Evolutionary conservation across 768 basidiomycete species (phyloP), one percentile per base, ranked within the genome.

Genomic region (Arthromyces matolae): DNA sequence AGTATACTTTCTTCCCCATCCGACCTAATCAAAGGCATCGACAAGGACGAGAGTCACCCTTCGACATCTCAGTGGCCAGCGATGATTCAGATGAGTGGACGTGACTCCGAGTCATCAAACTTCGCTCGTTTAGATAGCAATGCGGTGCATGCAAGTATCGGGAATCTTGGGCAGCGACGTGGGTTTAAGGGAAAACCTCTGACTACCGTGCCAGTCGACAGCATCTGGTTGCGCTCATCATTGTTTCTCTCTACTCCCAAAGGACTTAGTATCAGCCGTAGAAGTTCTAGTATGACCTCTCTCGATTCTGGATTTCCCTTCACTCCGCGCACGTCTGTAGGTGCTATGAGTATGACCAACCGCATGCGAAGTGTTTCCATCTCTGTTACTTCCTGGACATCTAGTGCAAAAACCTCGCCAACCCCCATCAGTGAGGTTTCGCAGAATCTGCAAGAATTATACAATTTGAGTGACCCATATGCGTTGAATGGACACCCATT

Each of bases 121-220:
- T n/a, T n/a, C n/a, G n/a, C n/a, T n/a, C n/a, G n/a, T 5, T 2
- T 23, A 24, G n/a, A 28, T 13, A 36, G 37, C 19, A 18, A 16
- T 32, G 49, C 33, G 24, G 42, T 45, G 20, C 28, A 52, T 25
- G 25, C 42, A 3, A 48, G 53, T 28, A 59, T 60, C 9, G 62
- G 58, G 4, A 57, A 55, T 19, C 60, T 67, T 9, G 65, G 61
- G 6, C 57, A 57, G 53, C 59, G 65, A 10, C 56, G 66, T 37
- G 66, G 66, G 12, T 64, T 67, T 51, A 65, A 62, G 44, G 65
- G 66, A 20, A 58, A 50, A 10, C 49, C 64, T 13, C 59, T 64
- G 14, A 45, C 41, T 22, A 23, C 35, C 34, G 22, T 31, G 7
- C 12, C 42, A 12, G 55, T 54, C 0, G 47, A 50, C 34, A 33